Base-by-base conservation (phyloP, 2,329 filamentous ascomycete genomes). In the Dryadomyces sulphureus region DNA sequence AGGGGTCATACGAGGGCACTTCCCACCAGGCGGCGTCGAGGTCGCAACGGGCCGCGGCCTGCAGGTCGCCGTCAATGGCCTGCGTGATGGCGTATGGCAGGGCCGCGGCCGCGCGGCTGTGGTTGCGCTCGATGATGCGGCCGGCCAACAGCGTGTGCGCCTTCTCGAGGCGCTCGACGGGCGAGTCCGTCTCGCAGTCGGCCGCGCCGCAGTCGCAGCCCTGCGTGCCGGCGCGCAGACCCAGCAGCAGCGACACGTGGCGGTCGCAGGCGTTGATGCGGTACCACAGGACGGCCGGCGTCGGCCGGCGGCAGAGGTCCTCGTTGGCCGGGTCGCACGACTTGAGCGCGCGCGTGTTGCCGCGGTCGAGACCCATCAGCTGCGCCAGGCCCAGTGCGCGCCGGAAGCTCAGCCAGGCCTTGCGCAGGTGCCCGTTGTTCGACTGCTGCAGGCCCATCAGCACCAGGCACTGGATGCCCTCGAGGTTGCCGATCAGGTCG, bases 371-470 rank as follows among this genome's bases (percentile, higher is more conserved):
- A 4, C 70, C 68, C 59, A 75, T 67, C 25, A 72, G 63, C 53
- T 74, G 71, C 0, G 65, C 70, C 32, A 75, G 59, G 40, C 62
- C 65, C 30, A 77, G 56, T 5, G 69, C 69, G 5, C 70, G 62
- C 0, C 73, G 67, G 20, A 63, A 64, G 7, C 61, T 63, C 20
- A 78, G 56, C 73, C 73, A 79, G 2, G 71, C 62, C 39, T 70
- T 69, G 20, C 72, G 66, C 2, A 75, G 59, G 39, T 73, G 73
- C 1, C 75, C 75, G 0, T 62, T 64, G 47, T 76, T 74, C 34
- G 64, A 61, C 45, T 75, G 68, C 52, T 68, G 73, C 45, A 70
- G 56, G 17, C 63, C 62, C 34, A 72, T 61, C 0, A 78, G 55
- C 20, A 68, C 54, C 0, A 78, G 57, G 43, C 68, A 69, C 55